Conservation (phyloP, 352 stramenopile species). For the Globisporangium acanthophoron region DNA sequence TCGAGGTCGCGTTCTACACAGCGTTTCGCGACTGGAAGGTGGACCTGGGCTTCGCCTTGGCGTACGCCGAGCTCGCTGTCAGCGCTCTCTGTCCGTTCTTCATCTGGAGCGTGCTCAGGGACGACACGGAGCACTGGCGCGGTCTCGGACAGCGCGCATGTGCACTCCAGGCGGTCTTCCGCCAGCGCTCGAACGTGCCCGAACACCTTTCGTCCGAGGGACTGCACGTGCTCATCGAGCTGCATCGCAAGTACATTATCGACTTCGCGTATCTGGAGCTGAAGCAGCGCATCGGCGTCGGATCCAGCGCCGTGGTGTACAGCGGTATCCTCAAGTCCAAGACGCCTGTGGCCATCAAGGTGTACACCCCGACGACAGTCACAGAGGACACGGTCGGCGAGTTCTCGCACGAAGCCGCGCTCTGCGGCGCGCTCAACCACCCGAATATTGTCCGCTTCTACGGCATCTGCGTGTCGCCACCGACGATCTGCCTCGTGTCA, state of each 20-base stretch:
- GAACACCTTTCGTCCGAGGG: slow-evolving; percentile 35
- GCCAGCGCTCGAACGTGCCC: slow-evolving; percentile 1
- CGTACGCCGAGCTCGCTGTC: slow-evolving; percentile 20
- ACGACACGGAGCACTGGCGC: slow-evolving; percentile 70
- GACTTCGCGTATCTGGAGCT: slow-evolving; percentile 59
- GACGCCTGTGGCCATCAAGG: slow-evolving; percentile 32
- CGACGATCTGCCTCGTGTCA: slow-evolving; percentile 62
- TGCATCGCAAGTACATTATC: slow-evolving; percentile 67
- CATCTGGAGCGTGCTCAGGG: slow-evolving; percentile 66
- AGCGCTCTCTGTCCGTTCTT: slow-evolving; percentile 15
- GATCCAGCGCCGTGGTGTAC: slow-evolving; percentile 44
- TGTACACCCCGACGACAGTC: slow-evolving; percentile 26
- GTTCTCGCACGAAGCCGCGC: slow-evolving; percentile 10
- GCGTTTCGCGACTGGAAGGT: slow-evolving; percentile 19
- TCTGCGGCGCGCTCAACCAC: slow-evolving; percentile 25
- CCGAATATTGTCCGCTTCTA: slow-evolving; percentile 49
- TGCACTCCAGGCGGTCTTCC: slow-evolving; percentile 5
- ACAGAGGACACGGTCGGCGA: slow-evolving; percentile 10
- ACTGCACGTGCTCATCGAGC: slow-evolving; percentile 57
- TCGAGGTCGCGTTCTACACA: slow-evolving; percentile 21
- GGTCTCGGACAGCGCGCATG: slow-evolving; percentile 14
- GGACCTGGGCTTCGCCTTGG: slow-evolving; percentile 19
- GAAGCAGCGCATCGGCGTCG: slow-evolving; percentile 37
- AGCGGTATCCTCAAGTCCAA: slow-evolving; percentile 37
- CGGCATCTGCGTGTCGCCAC: slow-evolving; percentile 67